Evolutionary conservation across 306 rosid genomes (phyloP), one percentile per base, ranked within the genome.

Genomic region (Chamaecrista fasciculata): DNA sequence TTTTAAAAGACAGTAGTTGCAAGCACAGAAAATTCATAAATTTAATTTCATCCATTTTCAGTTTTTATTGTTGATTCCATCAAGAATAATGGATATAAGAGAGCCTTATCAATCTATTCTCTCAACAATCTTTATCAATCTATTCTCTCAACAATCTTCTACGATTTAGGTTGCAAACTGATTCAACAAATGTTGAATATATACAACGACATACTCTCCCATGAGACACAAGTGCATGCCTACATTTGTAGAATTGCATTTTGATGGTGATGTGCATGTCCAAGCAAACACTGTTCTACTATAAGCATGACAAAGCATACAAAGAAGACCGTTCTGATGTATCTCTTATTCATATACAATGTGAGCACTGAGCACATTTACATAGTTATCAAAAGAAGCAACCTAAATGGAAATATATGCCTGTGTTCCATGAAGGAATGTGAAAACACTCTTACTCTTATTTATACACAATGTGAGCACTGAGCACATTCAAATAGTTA

Each of bases 221-320:
- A 11, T 33, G 40, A 49, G 23, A 42, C 39, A 47, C 0, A 18
- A 16, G n/a, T 20, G 34, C 50, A 6, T 50, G 62, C 49, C 19
- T 67, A 21, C 19, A 31, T 23, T 10, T 21, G 3, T 21, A 23
- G 31, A 23, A 23, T n/a, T 21, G 33, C 31, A 23, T 21, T 23
- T 1, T 51, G 33, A 51, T 2, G 33, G 58, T 51, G 15, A 21
- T 11, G 10, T 12, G 19, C 55, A 20, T 18, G 40, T 18, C 9
- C 78, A 52, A 62, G 71, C 6, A 33, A 64, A 70, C 52, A 11
- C n/a, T 16, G 39, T 34, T 59, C 16, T 48, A 19, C 74, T n/a
- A 49, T 57, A 28, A 20, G 67, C 39, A 29, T 46, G 50, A 43
- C 3, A 55, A 33, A 53, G 8, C 66, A 51, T 34, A 40, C 62